These are phyloP conservation scores for Chlorella sp. DNA, from an alignment of 139 green algal genomes.

Conservation along the genomic window DNA sequence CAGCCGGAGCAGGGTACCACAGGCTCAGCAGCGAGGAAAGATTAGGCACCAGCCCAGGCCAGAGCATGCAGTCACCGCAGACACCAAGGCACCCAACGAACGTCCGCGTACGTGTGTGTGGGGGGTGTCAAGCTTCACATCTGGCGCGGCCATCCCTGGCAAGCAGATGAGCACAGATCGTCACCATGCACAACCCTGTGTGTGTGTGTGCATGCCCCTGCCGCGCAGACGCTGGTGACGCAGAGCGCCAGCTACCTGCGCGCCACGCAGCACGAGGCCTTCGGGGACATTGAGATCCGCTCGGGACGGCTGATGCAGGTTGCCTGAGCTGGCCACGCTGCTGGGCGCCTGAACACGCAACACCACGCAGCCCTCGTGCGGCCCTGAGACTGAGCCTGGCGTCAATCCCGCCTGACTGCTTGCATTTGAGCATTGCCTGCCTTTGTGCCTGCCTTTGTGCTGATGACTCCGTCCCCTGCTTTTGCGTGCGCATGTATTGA, in stretches of 20 bases:
- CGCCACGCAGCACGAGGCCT: conserved; percentile 1
- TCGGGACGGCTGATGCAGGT: not conserved
- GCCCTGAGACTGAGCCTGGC: no score
- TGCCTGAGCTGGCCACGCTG: no score
- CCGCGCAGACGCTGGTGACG: conserved; percentile 7
- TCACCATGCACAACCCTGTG: not conserved
- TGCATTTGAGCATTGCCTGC: no score
- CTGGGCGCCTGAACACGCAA: no score
- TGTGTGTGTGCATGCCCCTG: not conserved
- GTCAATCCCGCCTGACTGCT: no score
- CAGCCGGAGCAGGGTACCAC: no score
- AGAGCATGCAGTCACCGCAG: not conserved
- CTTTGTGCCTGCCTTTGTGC: no score
- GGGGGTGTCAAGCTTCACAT: not conserved
- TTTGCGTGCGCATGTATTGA: no score
- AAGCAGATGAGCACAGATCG: not conserved
- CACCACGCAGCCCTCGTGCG: no score
- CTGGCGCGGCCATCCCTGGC: not conserved
- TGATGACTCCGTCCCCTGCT: no score
- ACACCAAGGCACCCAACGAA: not conserved
- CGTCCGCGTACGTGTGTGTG: not conserved
- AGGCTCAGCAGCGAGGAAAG: no score
- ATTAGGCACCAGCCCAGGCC: not conserved
- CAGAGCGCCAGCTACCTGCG: not conserved
- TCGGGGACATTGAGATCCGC: conserved; percentile 7